A percentile compares a stretch with the other conserved stretches of the same genome.
Conservation (phyloP, 1,284 basidiomycete species). For the Ustilago cynodontis region DNA sequence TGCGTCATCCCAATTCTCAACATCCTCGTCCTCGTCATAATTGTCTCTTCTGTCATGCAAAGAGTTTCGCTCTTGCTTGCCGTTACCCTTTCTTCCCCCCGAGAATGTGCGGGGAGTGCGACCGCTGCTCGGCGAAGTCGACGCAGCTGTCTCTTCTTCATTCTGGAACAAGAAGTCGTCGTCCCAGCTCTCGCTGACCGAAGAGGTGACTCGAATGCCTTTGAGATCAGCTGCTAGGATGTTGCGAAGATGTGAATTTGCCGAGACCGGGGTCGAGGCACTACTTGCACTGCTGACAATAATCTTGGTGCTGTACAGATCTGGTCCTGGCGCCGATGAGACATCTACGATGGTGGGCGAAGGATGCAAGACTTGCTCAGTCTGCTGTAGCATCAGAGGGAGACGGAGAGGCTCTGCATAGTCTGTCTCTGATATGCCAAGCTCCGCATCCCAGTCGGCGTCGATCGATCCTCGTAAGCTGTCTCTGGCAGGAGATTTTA, state of each 20-base stretch:
- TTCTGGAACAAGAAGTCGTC: slow-evolving; percentile 60
- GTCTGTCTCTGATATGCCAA: slow-evolving; percentile 33
- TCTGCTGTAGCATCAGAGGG: slow-evolving; percentile 10
- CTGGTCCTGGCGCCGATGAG: not conserved
- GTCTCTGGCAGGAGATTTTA: not conserved
- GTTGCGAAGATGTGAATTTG: slow-evolving; percentile 1
- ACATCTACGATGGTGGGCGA: not conserved
- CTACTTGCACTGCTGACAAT: slow-evolving; percentile 16
- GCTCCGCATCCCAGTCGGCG: slow-evolving; percentile 44
- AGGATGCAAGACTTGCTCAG: not conserved
- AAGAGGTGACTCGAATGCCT: slow-evolving; percentile 41
- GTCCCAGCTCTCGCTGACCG: slow-evolving; percentile 59
- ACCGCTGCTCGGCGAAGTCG: not conserved
- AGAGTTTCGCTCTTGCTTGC: not conserved
- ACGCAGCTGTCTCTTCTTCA: slow-evolving; percentile 22
- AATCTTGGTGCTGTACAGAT: slow-evolving; percentile 5
- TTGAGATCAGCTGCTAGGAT: slow-evolving; percentile 21
- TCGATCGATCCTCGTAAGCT: slow-evolving; percentile 22
- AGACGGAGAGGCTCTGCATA: slow-evolving; percentile 32
- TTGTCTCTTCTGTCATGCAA: not conserved
- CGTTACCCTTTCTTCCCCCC: not conserved
- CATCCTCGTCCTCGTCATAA: slow-evolving; percentile 35
- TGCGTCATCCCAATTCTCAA: slow-evolving; percentile 56
- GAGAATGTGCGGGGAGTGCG: not conserved
- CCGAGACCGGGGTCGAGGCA: not conserved